These are phyloP conservation scores for Phytophthora citricola DNA, from an alignment of 352 stramenopile genomes.

Conservation along the genomic window DNA sequence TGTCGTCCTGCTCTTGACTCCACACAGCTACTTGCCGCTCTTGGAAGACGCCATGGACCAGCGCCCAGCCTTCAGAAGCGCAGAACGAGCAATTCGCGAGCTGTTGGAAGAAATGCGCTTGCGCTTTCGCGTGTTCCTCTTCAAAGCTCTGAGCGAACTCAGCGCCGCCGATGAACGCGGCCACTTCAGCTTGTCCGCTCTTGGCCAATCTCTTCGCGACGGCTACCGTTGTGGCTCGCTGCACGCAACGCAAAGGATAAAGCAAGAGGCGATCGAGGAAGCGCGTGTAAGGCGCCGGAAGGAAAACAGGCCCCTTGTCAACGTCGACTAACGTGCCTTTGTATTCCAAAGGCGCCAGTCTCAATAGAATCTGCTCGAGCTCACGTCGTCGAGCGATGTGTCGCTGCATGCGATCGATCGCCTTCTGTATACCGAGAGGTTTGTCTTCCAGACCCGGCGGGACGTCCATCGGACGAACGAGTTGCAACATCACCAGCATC, in stretches of 20 bases:
- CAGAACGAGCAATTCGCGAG: conserved; percentile 63
- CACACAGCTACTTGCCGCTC: conserved; percentile 45
- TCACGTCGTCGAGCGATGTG: conserved; percentile 59
- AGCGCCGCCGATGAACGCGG: conserved; percentile 61
- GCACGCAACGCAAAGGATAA: conserved; percentile 68
- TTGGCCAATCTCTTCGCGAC: conserved; percentile 61
- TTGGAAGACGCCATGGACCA: conserved; percentile 82
- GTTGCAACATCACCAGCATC: conserved; percentile 76
- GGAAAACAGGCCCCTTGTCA: conserved; percentile 25
- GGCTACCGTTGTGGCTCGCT: conserved; percentile 56
- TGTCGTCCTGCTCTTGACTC: conserved; percentile 17
- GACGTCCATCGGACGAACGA: conserved; percentile 63
- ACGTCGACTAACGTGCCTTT: conserved; percentile 41
- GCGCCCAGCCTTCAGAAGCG: conserved; percentile 71
- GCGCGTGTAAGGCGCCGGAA: conserved; percentile 63
- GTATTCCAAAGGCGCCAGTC: conserved; percentile 58
- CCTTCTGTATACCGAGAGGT: conserved; percentile 62
- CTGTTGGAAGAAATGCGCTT: conserved; percentile 64
- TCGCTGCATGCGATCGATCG: conserved; percentile 63
- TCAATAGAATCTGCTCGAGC: conserved; percentile 55
- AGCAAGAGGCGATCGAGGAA: conserved; percentile 69
- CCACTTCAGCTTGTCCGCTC: conserved; percentile 55
- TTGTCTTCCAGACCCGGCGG: conserved; percentile 60
- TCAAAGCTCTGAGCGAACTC: conserved; percentile 81
- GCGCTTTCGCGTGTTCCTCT: conserved; percentile 60